phyloP scores from a whole-genome alignment of 2,329 filamentous ascomycete species.

The Elsinoe perseae region DNA sequence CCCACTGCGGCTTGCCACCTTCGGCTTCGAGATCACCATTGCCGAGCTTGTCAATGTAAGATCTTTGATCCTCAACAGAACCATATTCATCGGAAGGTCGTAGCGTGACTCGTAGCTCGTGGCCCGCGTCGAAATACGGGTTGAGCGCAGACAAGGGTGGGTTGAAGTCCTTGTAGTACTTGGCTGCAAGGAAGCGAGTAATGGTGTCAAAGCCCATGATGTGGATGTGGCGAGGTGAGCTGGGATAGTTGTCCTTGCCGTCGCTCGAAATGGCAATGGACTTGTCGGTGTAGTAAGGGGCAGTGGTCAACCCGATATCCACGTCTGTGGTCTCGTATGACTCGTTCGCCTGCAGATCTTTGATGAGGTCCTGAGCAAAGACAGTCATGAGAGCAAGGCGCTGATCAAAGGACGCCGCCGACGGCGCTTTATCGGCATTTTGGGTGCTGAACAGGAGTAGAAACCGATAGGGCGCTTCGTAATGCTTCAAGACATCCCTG shows the following conservation, averaged over 20 bases:
- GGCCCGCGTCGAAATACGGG: conserved; percentile 54
- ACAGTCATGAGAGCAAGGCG: conserved; percentile 64
- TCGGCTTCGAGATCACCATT: conserved; percentile 41
- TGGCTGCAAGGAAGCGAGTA: conserved; percentile 62
- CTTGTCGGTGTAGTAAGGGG: conserved; percentile 70
- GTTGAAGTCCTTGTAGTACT: conserved; percentile 53
- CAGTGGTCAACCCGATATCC: conserved; percentile 63
- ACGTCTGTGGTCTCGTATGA: conserved; percentile 28
- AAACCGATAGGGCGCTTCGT: conserved; percentile 38
- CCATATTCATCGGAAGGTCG: conserved; percentile 57
- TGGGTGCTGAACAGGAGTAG: conserved; percentile 55
- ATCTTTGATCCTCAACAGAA: conserved; percentile 45
- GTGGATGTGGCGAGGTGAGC: conserved; percentile 50
- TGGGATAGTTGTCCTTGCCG: conserved; percentile 28
- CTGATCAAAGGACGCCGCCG: conserved; percentile 60
- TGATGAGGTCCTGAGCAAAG: conserved; percentile 51
- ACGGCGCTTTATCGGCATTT: conserved; percentile 59
- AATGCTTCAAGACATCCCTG: conserved; percentile 28
- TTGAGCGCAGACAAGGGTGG: conserved; percentile 48
- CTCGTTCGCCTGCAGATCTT: conserved; percentile 16
- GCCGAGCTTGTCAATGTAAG: conserved; percentile 47
- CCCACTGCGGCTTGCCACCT: conserved; percentile 54
- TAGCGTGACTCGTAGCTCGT: conserved; percentile 57
- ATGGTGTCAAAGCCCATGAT: conserved; percentile 71
- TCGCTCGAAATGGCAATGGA: conserved; percentile 48